Conservation (phyloP, 129 eudicot species). For the Cynara cardunculus region DNA sequence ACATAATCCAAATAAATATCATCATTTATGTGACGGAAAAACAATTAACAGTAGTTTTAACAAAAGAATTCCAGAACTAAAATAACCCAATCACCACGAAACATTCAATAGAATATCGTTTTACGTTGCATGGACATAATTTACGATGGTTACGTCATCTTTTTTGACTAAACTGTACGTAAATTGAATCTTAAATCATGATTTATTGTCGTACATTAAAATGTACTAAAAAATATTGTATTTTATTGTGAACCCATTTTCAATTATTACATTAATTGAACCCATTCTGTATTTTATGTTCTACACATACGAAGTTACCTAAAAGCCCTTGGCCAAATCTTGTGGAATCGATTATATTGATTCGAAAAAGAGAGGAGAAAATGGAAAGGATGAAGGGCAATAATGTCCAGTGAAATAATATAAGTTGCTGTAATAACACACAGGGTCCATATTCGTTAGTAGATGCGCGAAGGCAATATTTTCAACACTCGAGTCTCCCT, state of each 20-base stretch:
- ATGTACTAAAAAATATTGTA: not conserved
- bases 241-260: not conserved
- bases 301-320: not conserved
- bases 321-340: not conserved
- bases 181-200: too few species aligned
- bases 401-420: constrained; percentile 13
- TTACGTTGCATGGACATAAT: not conserved
- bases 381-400: constrained; percentile 18
- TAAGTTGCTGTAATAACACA: constrained; percentile 27
- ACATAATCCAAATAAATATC: not conserved
- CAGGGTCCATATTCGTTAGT: constrained; percentile 20
- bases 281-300: not conserved
- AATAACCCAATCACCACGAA: not conserved
- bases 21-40: not conserved
- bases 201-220: too few species aligned
- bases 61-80: not conserved
- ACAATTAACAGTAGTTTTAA: not conserved
- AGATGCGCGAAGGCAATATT: constrained; percentile 20
- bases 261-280: not conserved
- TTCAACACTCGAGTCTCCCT: constrained; percentile 18
- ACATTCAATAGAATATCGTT: not conserved
- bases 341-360: not conserved
- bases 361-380: not conserved
- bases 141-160: not conserved
- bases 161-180: not conserved